Conservation (phyloP, 2,329 filamentous ascomycete genomes). For the Cytospora mali region DNA sequence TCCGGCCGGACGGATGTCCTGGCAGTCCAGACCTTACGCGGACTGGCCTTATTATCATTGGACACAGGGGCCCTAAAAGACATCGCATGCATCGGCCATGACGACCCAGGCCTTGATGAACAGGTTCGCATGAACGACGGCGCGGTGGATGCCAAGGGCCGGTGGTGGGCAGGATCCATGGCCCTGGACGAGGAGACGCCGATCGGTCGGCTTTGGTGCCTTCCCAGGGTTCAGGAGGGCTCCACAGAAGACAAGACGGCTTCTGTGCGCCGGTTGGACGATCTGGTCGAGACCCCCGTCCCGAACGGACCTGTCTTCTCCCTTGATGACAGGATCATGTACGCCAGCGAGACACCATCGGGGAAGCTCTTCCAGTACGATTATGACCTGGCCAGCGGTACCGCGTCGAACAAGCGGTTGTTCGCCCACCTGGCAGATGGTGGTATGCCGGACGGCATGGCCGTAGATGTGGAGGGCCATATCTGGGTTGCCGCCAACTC, state of each 20-base stretch:
- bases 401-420: conserved; percentile 15
- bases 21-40: conserved; percentile 31
- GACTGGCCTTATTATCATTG: conserved; percentile 31
- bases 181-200: conserved; percentile 31
- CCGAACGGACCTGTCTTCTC: conserved; percentile 34
- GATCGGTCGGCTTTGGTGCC: conserved; percentile 33
- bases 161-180: conserved; percentile 35
- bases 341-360: conserved; percentile 22
- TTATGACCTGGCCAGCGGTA: conserved; percentile 14
- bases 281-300: conserved; percentile 29
- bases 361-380: conserved; percentile 22
- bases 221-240: conserved; percentile 24
- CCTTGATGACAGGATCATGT: conserved; percentile 29
- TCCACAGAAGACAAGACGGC: conserved; percentile 19
- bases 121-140: conserved; percentile 35
- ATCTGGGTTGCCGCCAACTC: conserved; percentile 27
- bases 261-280: conserved; percentile 19
- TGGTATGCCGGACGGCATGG: conserved; percentile 24
- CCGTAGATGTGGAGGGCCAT: conserved; percentile 24
- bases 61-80: conserved; percentile 28
- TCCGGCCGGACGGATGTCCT: conserved; percentile 29
- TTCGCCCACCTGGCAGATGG: conserved; percentile 20
- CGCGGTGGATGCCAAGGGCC: conserved; percentile 30
- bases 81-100: conserved; percentile 27
- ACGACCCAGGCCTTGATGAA: conserved; percentile 26